Base-by-base conservation (phyloP, 2,329 filamentous ascomycete genomes). In the Zalaria obscura region DNA sequence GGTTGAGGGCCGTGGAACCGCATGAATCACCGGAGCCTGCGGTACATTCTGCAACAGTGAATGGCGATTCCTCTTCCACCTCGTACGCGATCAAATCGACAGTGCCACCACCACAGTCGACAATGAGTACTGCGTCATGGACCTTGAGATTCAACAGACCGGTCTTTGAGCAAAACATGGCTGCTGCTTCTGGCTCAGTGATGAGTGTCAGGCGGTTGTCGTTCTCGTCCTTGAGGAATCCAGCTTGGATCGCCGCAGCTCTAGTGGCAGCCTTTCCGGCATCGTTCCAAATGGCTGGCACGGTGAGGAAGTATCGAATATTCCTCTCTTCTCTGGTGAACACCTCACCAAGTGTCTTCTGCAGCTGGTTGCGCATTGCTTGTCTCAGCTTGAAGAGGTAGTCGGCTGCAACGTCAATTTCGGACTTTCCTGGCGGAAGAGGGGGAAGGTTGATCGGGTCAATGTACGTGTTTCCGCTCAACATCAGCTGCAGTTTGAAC, bases 241-340 rank as follows among this genome's bases (percentile, higher is more conserved):
- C 91, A 46, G 91, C 91, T 65, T 96, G 89, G 51, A 96, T 94
- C 50, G 91, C 91, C 25, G 91, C 91, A 10, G 88, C 85, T 67
- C 91, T 79, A 9, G 91, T 96, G 33, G 91, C 91, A 44, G 91
- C 91, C 68, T 98, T 98, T 53, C 88, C 91, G 36, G 91, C 89
- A 67, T 96, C 91, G 62, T 96, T 96, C 91, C 91, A 96, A 53
- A 98, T 96, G 52, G 91, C 91, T 18, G 91, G 91, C n/a, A 98
- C 91, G 2, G 91, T 98, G 53, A 98, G 70, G 63, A 95, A 96
- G 66, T 96, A 96, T 53, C 86, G 78, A 54, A 96, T 98, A 63
- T 96, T 96, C 55, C 89, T 82, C 69, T 96, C 91, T 68, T 96
- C 91, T 63, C 91, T 75, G 65, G 93, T 94, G 65, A 96, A 98